A percentile compares a stretch with the other conserved stretches of the same genome.
These are phyloP conservation scores for Echria macrotheca DNA, from an alignment of 495 filamentous ascomycete species.

Conservation along the genomic window DNA sequence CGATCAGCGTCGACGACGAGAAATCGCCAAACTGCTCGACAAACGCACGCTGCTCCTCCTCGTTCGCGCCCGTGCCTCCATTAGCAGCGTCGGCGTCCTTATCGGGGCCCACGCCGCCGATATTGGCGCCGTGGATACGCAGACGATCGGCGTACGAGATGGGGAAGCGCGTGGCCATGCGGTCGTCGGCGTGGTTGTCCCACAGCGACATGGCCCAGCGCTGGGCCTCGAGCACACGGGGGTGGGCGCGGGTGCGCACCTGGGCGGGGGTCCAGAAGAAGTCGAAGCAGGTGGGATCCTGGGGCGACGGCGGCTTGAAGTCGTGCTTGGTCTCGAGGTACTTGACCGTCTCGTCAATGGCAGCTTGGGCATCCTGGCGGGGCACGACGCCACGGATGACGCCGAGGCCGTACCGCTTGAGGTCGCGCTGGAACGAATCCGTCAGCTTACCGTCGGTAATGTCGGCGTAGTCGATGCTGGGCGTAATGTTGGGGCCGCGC, in stretches of 20 bases:
- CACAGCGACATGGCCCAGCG: conserved; percentile 76
- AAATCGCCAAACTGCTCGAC: conserved; percentile 42
- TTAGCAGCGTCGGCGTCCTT: conserved; percentile 10
- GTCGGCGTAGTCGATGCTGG: conserved; percentile 58
- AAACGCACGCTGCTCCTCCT: conserved; percentile 21
- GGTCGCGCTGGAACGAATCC: conserved; percentile 45
- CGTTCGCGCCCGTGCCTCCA: conserved; percentile 16
- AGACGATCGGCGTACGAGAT: conserved; percentile 80
- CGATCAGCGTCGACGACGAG: conserved; percentile 42
- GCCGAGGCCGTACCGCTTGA: conserved; percentile 60
- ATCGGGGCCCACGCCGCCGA: conserved; percentile 32
- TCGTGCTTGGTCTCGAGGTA: conserved; percentile 57
- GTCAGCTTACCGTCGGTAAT: conserved; percentile 46
- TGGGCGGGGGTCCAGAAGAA: conserved; percentile 89
- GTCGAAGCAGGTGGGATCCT: conserved; percentile 77
- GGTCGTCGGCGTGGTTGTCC: conserved; percentile 66
- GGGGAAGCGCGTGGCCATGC: conserved; percentile 53
- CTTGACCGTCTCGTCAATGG: conserved; percentile 53
- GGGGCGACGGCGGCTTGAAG: conserved; percentile 46
- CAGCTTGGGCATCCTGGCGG: conserved; percentile 48
- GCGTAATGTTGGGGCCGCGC: conserved; percentile 50
- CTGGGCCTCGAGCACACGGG: conserved; percentile 67
- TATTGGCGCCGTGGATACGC: conserved; percentile 56
- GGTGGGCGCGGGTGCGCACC: conserved; percentile 69
- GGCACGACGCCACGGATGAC: conserved; percentile 63